A percentile compares a stretch with the other conserved stretches of the same genome.
These are phyloP conservation scores for Cokeromyces recurvatus DNA, from an alignment of 371 early-diverging fungal species.

Conservation along the genomic window DNA sequence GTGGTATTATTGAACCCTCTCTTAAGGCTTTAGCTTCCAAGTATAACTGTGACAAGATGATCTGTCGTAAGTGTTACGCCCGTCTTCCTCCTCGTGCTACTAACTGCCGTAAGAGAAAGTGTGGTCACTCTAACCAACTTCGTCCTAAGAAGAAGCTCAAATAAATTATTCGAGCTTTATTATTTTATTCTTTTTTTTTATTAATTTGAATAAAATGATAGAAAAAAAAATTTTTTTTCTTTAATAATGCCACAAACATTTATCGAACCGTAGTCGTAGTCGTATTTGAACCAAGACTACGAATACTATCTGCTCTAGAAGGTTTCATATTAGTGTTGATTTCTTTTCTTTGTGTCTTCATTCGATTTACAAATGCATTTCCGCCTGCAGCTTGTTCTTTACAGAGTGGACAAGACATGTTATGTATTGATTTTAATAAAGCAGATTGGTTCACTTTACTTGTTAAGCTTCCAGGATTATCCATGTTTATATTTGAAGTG, in stretches of 20 bases:
- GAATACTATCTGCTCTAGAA: slow-evolving; percentile 24
- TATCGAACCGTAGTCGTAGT: too few species aligned
- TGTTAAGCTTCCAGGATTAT: slow-evolving; percentile 25
- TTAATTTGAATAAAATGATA: background rate
- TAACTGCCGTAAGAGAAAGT: slow-evolving; percentile 99
- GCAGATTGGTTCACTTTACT: slow-evolving; percentile 55
- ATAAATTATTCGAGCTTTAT: slow-evolving; percentile 4
- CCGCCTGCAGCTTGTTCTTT: slow-evolving; percentile 50
- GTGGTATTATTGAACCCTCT: slow-evolving; percentile 94
- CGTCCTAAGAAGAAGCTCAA: slow-evolving; percentile 90
- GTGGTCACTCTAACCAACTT: slow-evolving; percentile 98
- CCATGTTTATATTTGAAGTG: too few species aligned
- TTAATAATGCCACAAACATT: too few species aligned
- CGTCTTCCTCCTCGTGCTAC: slow-evolving; percentile 97
- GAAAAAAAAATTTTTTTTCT: too few species aligned
- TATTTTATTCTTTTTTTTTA: background rate
- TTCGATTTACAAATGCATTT: slow-evolving; percentile 47
- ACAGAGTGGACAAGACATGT: slow-evolving; percentile 53
- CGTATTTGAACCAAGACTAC: slow-evolving; percentile 42
- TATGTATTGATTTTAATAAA: slow-evolving; percentile 44
- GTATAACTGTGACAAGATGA: slow-evolving; percentile 98
- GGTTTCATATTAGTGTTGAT: too few species aligned
- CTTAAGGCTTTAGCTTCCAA: slow-evolving; percentile 93
- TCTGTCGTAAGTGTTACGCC: slow-evolving; percentile 99
- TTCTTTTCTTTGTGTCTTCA: slow-evolving; percentile 33